These are phyloP conservation scores for Setaria italica DNA, from an alignment of 202 grass and related monocot species.

Conservation along the genomic window DNA sequence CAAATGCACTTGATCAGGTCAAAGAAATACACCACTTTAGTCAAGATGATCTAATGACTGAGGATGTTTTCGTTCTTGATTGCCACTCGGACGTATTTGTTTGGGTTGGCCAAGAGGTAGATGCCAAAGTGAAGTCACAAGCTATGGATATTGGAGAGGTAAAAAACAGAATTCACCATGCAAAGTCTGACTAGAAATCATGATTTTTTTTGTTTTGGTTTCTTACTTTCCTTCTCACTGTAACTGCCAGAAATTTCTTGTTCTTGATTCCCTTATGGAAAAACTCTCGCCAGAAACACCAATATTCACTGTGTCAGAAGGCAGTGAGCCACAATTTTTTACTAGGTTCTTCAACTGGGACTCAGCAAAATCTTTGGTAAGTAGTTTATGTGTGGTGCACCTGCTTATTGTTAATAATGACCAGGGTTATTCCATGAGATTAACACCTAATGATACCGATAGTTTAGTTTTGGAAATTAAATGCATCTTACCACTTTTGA, in stretches of 20 bases:
- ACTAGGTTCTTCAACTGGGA: constrained; percentile 83
- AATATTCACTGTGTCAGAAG: constrained; percentile 63
- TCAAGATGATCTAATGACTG: constrained; percentile 70
- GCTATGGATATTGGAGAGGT: constrained; percentile 68
- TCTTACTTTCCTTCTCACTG: constrained; percentile 24
- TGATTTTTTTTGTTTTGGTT: background rate
- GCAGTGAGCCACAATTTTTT: constrained; percentile 73
- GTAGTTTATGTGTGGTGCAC: constrained; percentile 30
- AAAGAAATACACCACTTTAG: constrained; percentile 65
- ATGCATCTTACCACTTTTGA: constrained; percentile 30
- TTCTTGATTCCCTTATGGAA: constrained; percentile 67
- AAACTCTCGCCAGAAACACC: constrained; percentile 69
- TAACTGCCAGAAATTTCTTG: constrained; percentile 71
- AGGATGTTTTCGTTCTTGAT: constrained; percentile 64
- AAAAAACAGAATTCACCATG: constrained; percentile 9
- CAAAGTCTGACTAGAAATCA: background rate
- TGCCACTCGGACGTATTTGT: constrained; percentile 66
- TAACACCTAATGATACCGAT: background rate
- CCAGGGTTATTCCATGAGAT: background rate
- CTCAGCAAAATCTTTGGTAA: constrained; percentile 63
- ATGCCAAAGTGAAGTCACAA: constrained; percentile 60
- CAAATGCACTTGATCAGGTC: constrained; percentile 46
- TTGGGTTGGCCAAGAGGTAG: constrained; percentile 67
- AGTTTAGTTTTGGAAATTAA: constrained; percentile 32
- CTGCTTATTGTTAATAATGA: background rate